These are phyloP conservation scores for Cryomyces antarcticus DNA, from an alignment of 495 filamentous ascomycete genomes.

Conservation along the genomic window DNA sequence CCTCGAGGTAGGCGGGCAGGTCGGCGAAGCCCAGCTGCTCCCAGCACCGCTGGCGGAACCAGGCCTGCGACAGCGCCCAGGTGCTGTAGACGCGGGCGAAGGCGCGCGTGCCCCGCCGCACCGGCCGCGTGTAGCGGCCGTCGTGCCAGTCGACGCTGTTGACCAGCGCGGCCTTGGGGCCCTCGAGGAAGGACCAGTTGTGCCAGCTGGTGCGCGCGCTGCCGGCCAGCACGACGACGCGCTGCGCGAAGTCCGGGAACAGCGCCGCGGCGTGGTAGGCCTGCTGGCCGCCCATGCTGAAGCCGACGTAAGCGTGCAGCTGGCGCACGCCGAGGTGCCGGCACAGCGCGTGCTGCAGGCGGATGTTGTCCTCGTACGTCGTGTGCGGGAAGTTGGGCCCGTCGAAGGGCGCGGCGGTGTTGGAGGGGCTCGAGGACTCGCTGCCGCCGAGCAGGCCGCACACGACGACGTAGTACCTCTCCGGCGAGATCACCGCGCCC, in stretches of 20 bases:
- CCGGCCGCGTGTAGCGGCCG: conserved; percentile 15
- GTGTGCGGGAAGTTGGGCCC: conserved; percentile 11
- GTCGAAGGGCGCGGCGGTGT: conserved; percentile 5
- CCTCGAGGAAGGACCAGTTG: conserved; percentile 29
- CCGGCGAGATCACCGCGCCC: conserved; percentile 3
- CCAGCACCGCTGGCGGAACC: conserved; percentile 23
- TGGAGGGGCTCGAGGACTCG: conserved; percentile 13
- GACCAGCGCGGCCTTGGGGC: conserved; percentile 22
- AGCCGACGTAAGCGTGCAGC: conserved; percentile 20
- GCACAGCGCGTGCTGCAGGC: conserved; percentile 11
- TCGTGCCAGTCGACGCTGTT: conserved; percentile 23
- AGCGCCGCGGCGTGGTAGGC: conserved; percentile 26
- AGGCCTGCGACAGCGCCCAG: conserved; percentile 23
- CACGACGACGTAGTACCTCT: conserved; percentile 12
- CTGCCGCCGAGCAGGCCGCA: conserved; percentile 9
- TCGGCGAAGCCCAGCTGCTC: conserved; percentile 16
- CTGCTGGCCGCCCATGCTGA: conserved; percentile 29
- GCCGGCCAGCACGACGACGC: conserved; percentile 21
- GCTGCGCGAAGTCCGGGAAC: conserved; percentile 21
- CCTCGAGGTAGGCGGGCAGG: conserved; percentile 20
- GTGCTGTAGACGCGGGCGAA: conserved; percentile 25
- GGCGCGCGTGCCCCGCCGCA: conserved; percentile 17
- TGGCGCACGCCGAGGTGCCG: conserved; percentile 7
- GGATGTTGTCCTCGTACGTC: conserved; percentile 14
- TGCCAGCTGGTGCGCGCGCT: conserved; percentile 23